Evolutionary conservation across 73 alveolate species (phyloP).

Genomic region (Blepharisma japonicum): DNA sequence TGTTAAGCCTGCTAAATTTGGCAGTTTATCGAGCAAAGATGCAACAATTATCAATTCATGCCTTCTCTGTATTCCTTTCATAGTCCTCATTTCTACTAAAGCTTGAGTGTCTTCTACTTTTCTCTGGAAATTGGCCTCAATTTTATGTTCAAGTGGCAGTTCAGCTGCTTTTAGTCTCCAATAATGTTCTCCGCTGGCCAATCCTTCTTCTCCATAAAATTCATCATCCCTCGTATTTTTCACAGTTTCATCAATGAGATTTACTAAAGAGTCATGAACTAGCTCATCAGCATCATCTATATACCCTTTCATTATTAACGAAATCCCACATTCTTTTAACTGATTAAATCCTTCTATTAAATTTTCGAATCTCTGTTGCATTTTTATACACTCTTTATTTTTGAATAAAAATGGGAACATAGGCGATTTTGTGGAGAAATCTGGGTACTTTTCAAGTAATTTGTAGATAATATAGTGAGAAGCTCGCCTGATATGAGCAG

Average conservation of each 20-base stretch:
- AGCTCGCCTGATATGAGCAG: conserved; percentile 43
- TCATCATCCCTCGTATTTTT: conserved; percentile 26
- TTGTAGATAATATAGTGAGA: conserved; percentile 34
- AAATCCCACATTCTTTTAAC: conserved; percentile 26
- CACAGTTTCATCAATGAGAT: conserved; percentile 32
- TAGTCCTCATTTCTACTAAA: conserved; percentile 33
- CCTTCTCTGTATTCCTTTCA: conserved; percentile 39
- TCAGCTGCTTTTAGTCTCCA: conserved; percentile 21
- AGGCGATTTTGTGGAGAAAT: conserved; percentile 25
- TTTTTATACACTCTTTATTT: conserved; percentile 35
- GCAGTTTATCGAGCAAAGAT: conserved; percentile 66
- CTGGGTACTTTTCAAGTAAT: not conserved
- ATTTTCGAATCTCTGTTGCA: conserved; percentile 25
- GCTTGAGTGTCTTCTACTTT: conserved; percentile 40
- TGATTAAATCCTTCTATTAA: conserved; percentile 20
- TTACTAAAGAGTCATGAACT: conserved; percentile 36
- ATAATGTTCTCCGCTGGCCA: conserved; percentile 32
- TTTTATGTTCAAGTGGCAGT: not conserved
- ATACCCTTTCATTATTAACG: conserved; percentile 27
- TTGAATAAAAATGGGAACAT: conserved; percentile 28
- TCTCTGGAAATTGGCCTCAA: conserved; percentile 42
- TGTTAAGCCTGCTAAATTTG: conserved; percentile 82
- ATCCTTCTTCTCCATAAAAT: conserved; percentile 26
- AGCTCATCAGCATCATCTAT: conserved; percentile 41
- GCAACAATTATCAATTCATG: conserved; percentile 53